These are phyloP conservation scores for Cymbopogon citratus DNA, from an alignment of 176 grass and related monocot genomes.

Conservation along the genomic window DNA sequence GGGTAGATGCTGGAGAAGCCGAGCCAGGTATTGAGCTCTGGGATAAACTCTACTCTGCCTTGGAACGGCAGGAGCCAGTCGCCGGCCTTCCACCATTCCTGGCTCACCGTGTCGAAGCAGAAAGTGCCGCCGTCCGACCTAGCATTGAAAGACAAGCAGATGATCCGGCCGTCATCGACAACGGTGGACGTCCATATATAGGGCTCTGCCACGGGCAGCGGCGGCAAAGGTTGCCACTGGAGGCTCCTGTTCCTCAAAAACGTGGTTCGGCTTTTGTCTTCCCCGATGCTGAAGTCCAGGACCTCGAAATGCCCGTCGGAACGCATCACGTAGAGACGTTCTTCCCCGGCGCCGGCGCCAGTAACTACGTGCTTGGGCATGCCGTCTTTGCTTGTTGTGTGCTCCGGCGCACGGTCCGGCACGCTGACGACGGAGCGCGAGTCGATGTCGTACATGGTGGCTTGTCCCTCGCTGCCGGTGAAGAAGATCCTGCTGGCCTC, in stretches of 20 bases:
- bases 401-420: not conserved
- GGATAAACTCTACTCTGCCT: not conserved
- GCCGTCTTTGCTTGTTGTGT: too few species aligned
- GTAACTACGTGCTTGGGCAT: too few species aligned
- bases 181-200: not conserved
- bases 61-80: not conserved
- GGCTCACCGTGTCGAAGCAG: not conserved
- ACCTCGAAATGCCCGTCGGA: too few species aligned
- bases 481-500: not conserved
- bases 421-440: not conserved
- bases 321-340: too few species aligned
- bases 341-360: too few species aligned
- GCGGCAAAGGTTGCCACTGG: not conserved
- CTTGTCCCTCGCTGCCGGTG: too few species aligned
- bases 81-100: not conserved
- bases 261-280: too few species aligned
- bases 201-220: not conserved
- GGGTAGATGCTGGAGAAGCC: not conserved
- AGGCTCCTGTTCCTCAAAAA: too few species aligned
- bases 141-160: not conserved
- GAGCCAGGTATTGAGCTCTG: not conserved
- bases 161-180: not conserved
- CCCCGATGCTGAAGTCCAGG: too few species aligned
- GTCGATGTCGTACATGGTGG: not conserved
- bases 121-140: not conserved